Conservation (phyloP, 2,329 filamentous ascomycete genomes). For the Lojkania enalia region DNA sequence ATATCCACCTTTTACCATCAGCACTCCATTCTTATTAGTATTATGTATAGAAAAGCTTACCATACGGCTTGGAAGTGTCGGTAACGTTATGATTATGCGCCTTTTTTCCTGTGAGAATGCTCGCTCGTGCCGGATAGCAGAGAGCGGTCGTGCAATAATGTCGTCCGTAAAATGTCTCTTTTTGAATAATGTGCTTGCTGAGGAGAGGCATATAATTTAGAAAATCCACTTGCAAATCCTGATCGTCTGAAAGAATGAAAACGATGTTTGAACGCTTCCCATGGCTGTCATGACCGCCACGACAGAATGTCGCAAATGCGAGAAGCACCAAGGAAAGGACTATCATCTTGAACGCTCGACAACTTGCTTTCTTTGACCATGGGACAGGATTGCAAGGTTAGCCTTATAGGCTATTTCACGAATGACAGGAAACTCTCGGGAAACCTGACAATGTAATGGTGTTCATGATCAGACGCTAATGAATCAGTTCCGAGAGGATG, state of each 20-base stretch:
- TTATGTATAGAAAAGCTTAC: slow-evolving; percentile 73
- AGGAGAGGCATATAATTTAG: slow-evolving; percentile 62
- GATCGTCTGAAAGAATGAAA: slow-evolving; percentile 58
- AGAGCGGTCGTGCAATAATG: slow-evolving; percentile 68
- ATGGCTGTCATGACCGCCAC: too few relatives aligned
- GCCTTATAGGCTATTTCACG: too few relatives aligned
- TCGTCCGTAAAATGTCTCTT: slow-evolving; percentile 61
- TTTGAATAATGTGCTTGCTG: slow-evolving; percentile 56
- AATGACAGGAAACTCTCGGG: too few relatives aligned
- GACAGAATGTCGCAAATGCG: too few relatives aligned
- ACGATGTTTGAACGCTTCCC: slow-evolving; percentile 66
- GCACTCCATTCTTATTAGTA: slow-evolving; percentile 66
- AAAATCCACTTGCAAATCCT: slow-evolving; percentile 63
- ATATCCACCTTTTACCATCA: slow-evolving; percentile 54
- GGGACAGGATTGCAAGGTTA: too few relatives aligned
- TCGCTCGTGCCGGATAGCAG: slow-evolving; percentile 68
- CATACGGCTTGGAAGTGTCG: too few relatives aligned
- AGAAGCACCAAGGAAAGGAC: too few relatives aligned
- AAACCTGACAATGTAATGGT: too few relatives aligned
- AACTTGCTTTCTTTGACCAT: too few relatives aligned
- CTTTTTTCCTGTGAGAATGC: slow-evolving; percentile 64
- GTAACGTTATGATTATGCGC: slow-evolving; percentile 73
- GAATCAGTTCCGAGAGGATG: too few relatives aligned
- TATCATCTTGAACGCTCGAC: too few relatives aligned
- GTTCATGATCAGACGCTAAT: too few relatives aligned